Evolutionary conservation across 2,329 filamentous ascomycete genomes (phyloP).

Genomic region (Clarireedia hainanense): DNA sequence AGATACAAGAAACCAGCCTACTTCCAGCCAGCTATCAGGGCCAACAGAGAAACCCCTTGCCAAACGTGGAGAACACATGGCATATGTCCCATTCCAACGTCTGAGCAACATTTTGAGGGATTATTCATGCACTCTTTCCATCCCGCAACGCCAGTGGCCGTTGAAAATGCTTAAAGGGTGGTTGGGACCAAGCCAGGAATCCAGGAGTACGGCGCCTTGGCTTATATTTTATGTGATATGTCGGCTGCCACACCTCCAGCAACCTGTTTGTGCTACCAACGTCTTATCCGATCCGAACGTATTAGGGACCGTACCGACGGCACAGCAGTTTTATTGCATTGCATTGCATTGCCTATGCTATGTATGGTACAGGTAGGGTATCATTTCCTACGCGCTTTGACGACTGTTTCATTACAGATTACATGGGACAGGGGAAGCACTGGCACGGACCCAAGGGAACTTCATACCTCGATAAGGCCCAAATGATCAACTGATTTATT

Average conservation of each 20-base stretch:
- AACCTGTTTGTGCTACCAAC: neutral
- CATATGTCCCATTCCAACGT: neutral
- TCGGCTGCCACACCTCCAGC: neutral
- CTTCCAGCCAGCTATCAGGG: too few species aligned
- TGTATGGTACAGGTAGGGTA: too few species aligned
- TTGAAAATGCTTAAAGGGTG: neutral
- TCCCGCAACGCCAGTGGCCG: slow-evolving; percentile 1
- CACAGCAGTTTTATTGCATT: slow-evolving; percentile 4
- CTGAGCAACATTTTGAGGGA: neutral
- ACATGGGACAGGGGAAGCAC: neutral
- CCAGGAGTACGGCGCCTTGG: too few species aligned
- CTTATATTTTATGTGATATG: neutral
- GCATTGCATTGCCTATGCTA: neutral
- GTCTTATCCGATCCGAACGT: slow-evolving; percentile 4
- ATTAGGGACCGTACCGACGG: neutral
- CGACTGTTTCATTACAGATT: neutral
- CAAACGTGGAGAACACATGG: neutral
- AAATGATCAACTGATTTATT: slow-evolving; percentile 6
- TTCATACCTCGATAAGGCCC: neutral
- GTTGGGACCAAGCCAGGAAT: neutral
- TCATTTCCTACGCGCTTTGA: slow-evolving; percentile 1
- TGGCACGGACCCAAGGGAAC: neutral
- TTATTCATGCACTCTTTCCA: neutral
- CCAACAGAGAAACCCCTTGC: too few species aligned
- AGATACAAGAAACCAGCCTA: too few species aligned